These are phyloP conservation scores for Mallotus japonicus DNA, from an alignment of 441 rosid genomes.

Conservation along the genomic window DNA sequence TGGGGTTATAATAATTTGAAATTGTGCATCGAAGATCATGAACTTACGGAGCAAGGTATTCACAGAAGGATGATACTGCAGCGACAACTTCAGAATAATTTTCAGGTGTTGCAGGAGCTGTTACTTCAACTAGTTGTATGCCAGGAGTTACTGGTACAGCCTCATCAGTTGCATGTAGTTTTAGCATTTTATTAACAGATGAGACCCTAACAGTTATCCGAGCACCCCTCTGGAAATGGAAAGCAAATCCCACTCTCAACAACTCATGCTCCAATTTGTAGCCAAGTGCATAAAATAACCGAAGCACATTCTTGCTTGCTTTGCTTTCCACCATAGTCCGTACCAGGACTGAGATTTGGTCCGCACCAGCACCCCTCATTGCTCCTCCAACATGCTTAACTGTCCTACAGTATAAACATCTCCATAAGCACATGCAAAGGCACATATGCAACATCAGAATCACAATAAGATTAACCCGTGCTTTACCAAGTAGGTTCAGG, in stretches of 20 bases:
- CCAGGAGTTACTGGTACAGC: slow-evolving; percentile 94
- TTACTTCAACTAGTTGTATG: slow-evolving; percentile 92
- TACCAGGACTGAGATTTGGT: slow-evolving; percentile 85
- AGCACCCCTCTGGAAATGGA: slow-evolving; percentile 79
- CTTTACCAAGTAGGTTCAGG: slow-evolving; percentile 82
- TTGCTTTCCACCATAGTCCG: slow-evolving; percentile 86
- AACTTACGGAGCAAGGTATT: slow-evolving; percentile 93
- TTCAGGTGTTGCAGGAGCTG: slow-evolving; percentile 88
- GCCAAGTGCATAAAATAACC: slow-evolving; percentile 74
- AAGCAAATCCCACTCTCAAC: slow-evolving; percentile 81
- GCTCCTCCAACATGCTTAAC: slow-evolving; percentile 94
- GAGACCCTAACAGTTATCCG: slow-evolving; percentile 75
- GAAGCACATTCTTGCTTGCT: slow-evolving; percentile 87
- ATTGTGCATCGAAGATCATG: not conserved
- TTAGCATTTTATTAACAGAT: slow-evolving; percentile 79
- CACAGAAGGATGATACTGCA: slow-evolving; percentile 87
- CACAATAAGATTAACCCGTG: not conserved
- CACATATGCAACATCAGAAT: not conserved
- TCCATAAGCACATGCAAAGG: slow-evolving; percentile 16
- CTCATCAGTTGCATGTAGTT: slow-evolving; percentile 82
- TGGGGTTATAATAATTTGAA: not conserved
- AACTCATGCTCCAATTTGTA: slow-evolving; percentile 93
- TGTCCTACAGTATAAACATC: slow-evolving; percentile 46
- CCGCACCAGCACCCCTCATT: slow-evolving; percentile 92
- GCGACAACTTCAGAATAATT: slow-evolving; percentile 79